Percentiles rank a stretch among this genome's conserved stretches.
Conservation (phyloP, 371 early-diverging fungal species). For the Vairimorpha necatrix region DNA sequence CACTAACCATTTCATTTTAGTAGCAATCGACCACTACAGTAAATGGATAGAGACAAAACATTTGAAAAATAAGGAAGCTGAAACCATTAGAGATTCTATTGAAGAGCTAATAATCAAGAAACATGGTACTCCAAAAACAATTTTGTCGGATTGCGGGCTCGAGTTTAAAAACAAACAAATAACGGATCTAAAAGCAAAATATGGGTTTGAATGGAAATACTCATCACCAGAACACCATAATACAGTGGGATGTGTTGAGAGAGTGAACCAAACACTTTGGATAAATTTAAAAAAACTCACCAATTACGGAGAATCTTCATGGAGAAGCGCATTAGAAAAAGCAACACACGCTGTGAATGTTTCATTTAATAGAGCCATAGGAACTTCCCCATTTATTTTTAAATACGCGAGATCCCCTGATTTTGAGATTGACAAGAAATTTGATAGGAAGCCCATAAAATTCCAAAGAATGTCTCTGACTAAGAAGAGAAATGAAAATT, state of each 20-base stretch:
- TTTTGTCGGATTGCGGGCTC: too few species aligned
- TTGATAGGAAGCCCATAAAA: not conserved
- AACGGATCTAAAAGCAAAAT: not conserved
- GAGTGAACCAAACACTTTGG: not conserved
- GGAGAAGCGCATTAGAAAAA: not conserved
- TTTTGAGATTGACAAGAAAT: not conserved
- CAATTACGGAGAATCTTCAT: not conserved
- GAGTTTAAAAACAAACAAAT: not conserved
- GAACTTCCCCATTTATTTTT: conserved; percentile 29
- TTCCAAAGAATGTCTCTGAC: not conserved
- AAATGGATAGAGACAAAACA: too few species aligned
- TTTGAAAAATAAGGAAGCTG: too few species aligned
- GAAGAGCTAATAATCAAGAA: too few species aligned
- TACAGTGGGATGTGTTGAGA: not conserved
- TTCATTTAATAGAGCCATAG: conserved; percentile 26
- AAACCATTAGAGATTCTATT: too few species aligned
- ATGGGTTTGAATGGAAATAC: not conserved
- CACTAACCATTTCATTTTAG: not conserved
- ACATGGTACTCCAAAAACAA: too few species aligned
- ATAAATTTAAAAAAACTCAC: not conserved
- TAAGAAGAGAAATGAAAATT: conserved; percentile 4
- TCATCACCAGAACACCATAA: too few species aligned
- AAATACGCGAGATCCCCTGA: not conserved
- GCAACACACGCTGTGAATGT: conserved; percentile 17
- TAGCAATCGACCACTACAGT: too few species aligned